Conservation (phyloP, 768 basidiomycete species). For the Lactarius indigo region DNA sequence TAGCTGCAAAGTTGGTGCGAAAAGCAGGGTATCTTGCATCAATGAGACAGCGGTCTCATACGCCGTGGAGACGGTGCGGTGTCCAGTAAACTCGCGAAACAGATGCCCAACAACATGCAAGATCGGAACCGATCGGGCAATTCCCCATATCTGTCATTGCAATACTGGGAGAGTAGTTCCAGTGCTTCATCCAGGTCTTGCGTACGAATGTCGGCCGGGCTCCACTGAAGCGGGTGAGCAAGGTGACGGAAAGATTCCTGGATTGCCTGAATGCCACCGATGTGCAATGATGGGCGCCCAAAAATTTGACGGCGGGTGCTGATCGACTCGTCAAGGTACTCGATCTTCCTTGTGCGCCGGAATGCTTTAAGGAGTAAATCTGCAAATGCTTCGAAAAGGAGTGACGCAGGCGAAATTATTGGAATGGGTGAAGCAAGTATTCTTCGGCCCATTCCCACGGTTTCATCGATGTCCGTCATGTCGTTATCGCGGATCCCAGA, state of each 20-base stretch:
- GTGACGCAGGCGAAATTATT: neutral
- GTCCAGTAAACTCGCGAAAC: no score
- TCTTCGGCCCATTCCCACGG: neutral
- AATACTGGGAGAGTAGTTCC: no score
- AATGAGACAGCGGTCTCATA: neutral
- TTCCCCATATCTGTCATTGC: neutral
- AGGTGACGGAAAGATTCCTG: neutral
- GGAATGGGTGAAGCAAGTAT: neutral
- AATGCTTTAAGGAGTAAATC: neutral
- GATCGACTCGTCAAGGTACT: neutral
- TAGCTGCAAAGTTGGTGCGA: neutral
- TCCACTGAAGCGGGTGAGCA: neutral
- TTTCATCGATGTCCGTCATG: neutral
- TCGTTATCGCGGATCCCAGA: neutral
- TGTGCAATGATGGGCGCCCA: neutral
- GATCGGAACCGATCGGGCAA: neutral
- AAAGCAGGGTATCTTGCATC: neutral
- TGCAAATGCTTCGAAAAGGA: neutral
- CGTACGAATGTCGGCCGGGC: no score
- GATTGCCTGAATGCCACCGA: no score
- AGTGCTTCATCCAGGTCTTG: no score
- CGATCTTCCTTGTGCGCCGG: neutral
- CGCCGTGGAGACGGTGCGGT: neutral
- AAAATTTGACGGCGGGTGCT: neutral
- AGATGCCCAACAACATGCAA: no score